These are phyloP conservation scores for Thamnidium elegans DNA, from an alignment of 192 early-diverging fungal genomes.

Conservation along the genomic window DNA sequence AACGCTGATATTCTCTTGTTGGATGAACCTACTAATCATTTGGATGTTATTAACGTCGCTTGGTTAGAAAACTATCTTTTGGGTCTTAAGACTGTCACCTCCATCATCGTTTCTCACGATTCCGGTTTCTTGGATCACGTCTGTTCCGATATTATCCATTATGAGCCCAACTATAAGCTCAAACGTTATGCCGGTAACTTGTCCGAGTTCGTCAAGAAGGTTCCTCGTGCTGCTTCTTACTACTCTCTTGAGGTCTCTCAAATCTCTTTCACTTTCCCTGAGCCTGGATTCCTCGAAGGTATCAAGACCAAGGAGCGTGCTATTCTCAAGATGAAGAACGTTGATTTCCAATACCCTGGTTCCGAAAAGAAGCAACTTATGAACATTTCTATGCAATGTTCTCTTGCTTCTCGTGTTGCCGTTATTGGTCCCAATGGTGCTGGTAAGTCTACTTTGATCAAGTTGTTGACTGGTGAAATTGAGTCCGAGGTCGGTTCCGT, in stretches of 20 bases:
- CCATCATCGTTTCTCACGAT: conserved; percentile 86
- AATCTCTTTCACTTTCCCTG: conserved; percentile 70
- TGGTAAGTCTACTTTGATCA: conserved; percentile 69
- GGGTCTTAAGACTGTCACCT: conserved; percentile 69
- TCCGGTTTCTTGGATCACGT: conserved; percentile 78
- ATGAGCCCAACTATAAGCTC: conserved; percentile 69
- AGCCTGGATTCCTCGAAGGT: conserved; percentile 72
- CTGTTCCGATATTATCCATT: conserved; percentile 84
- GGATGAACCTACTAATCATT: conserved; percentile 86
- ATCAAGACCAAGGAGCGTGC: conserved; percentile 75
- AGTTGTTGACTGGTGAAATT: conserved; percentile 72
- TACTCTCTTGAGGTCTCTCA: conserved; percentile 67
- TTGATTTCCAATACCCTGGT: conserved; percentile 71
- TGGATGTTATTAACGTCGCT: conserved; percentile 65
- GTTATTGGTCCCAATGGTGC: conserved; percentile 78
- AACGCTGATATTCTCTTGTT: conserved; percentile 82
- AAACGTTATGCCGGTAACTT: conserved; percentile 78
- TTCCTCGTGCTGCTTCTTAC: conserved; percentile 74
- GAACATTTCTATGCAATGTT: conserved; percentile 62
- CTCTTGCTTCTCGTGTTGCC: conserved; percentile 73
- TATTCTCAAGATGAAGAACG: conserved; percentile 74
- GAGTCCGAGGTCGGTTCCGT: conserved; percentile 68
- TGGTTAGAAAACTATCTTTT: conserved; percentile 71
- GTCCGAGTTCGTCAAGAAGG: conserved; percentile 74
- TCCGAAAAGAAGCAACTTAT: conserved; percentile 51